Evolutionary conservation across 768 basidiomycete species (phyloP).

Genomic region (Cystobasidium onofrii): DNA sequence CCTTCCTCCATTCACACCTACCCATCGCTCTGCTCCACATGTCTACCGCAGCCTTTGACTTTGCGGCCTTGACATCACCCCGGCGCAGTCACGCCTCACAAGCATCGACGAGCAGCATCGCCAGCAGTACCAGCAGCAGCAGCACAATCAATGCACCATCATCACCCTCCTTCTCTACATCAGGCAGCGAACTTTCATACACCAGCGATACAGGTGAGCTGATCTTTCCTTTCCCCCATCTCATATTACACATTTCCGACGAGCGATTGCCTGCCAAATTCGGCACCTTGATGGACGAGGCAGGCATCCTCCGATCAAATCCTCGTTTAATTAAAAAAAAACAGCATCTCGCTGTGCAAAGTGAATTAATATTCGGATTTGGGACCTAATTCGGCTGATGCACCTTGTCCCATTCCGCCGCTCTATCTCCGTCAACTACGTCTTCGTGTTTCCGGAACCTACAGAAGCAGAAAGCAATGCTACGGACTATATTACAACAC

Average conservation of each 20-base stretch:
- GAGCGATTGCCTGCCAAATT: neutral
- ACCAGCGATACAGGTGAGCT: constrained; percentile 25
- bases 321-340: neutral
- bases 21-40: neutral
- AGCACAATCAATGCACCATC: neutral
- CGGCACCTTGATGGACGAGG: neutral
- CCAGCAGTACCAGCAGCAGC: neutral
- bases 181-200: constrained; percentile 28
- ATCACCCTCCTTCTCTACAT: constrained; percentile 2
- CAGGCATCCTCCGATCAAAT: neutral
- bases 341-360: neutral
- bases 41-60: neutral
- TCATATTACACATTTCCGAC: neutral
- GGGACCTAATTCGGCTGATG: neutral
- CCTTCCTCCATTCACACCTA: neutral
- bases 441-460: neutral
- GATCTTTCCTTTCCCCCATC: neutral
- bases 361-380: too few relatives aligned
- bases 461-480: constrained; percentile 3
- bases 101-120: neutral
- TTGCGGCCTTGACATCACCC: neutral
- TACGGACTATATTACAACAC: constrained; percentile 15
- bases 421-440: neutral
- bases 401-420: neutral
- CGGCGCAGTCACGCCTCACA: neutral